Evolutionary conservation across 129 eudicot genomes (phyloP).

Genomic region (Centrapalus pauciflorus): DNA sequence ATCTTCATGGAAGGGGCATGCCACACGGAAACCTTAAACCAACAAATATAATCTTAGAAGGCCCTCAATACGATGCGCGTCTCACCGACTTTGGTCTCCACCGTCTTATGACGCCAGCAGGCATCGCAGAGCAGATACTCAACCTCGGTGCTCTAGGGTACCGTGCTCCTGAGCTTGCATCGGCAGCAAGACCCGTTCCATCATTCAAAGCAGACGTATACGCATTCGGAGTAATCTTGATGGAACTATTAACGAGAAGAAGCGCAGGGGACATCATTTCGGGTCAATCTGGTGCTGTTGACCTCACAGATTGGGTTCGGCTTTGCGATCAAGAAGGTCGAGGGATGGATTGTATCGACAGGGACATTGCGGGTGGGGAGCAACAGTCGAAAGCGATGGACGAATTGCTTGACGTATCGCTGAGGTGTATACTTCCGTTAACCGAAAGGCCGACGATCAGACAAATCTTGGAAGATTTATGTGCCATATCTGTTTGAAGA

Average conservation of each 20-base stretch:
- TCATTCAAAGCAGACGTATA: constrained; percentile 86
- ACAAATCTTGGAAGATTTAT: constrained; percentile 77
- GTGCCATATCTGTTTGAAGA: constrained; percentile 67
- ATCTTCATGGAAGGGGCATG: constrained; percentile 76
- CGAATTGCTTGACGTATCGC: constrained; percentile 77
- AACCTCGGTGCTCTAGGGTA: constrained; percentile 97
- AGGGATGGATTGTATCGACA: constrained; percentile 87
- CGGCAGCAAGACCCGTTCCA: constrained; percentile 58
- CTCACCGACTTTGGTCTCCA: constrained; percentile 87
- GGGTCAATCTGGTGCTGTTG: constrained; percentile 93
- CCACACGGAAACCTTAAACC: constrained; percentile 98
- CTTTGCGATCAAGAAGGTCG: constrained; percentile 87
- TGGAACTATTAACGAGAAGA: constrained; percentile 90
- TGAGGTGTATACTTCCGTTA: constrained; percentile 85
- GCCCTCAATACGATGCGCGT: constrained; percentile 49
- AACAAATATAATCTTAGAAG: constrained; percentile 69
- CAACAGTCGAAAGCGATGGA: constrained; percentile 77
- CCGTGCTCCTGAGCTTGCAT: constrained; percentile 91
- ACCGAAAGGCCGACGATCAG: constrained; percentile 89
- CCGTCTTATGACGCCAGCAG: constrained; percentile 91
- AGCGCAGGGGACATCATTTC: constrained; percentile 99
- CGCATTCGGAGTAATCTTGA: constrained; percentile 87
- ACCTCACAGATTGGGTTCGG: constrained; percentile 92
- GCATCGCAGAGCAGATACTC: constrained; percentile 85
- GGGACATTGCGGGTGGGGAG: constrained; percentile 75